A percentile compares a stretch with the other conserved stretches of the same genome.
Conservation (phyloP, 2,329 filamentous ascomycete genomes). For the Hirsutella thompsonii region DNA sequence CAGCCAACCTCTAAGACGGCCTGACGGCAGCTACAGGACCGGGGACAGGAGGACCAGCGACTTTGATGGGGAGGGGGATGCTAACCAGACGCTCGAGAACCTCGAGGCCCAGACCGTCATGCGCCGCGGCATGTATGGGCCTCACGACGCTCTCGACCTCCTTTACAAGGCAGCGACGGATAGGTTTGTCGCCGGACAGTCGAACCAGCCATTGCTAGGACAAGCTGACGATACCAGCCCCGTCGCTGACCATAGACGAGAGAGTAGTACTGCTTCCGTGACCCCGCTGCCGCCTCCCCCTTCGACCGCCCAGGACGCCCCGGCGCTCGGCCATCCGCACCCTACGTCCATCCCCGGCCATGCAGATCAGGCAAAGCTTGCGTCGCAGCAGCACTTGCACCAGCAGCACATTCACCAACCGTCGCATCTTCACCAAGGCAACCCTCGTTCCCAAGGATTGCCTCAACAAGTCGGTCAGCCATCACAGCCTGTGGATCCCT, state of each 20-base stretch:
- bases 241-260: slow-evolving; percentile 15
- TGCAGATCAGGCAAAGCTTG: slow-evolving; percentile 1
- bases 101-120: slow-evolving; percentile 52
- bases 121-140: slow-evolving; percentile 68
- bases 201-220: slow-evolving; percentile 1
- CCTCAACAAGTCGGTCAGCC: slow-evolving; percentile 31
- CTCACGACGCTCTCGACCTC: slow-evolving; percentile 83
- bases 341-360: slow-evolving; percentile 7
- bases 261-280: slow-evolving; percentile 15
- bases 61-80: slow-evolving; percentile 34
- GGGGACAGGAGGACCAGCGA: slow-evolving; percentile 17
- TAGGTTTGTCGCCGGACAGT: slow-evolving; percentile 28
- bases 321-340: slow-evolving; percentile 1
- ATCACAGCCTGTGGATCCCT: background rate
- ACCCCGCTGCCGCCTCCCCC: slow-evolving; percentile 8
- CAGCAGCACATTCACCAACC: slow-evolving; percentile 1
- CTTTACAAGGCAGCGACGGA: slow-evolving; percentile 76
- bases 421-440: background rate
- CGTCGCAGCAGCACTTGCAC: background rate
- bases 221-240: slow-evolving; percentile 9
- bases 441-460: background rate
- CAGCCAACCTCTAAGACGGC: slow-evolving; percentile 52
- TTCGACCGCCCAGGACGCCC: slow-evolving; percentile 4
- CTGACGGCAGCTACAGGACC: slow-evolving; percentile 25
- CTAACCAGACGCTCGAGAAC: slow-evolving; percentile 50